Evolutionary conservation across 139 green algal species (phyloP).

Genomic region (Pleodorina starrii): DNA sequence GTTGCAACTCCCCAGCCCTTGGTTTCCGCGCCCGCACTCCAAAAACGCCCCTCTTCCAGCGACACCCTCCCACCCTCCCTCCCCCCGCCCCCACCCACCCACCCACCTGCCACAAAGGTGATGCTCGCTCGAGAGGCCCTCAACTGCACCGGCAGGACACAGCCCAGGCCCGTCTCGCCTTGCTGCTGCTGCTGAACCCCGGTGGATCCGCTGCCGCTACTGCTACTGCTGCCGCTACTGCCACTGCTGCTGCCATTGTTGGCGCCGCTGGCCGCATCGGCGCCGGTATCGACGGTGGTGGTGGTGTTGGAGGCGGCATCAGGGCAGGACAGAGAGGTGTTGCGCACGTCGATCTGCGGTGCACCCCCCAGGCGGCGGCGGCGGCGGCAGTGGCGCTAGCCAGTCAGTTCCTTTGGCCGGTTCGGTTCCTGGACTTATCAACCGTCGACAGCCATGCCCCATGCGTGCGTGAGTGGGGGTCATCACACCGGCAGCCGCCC

Average conservation of each 20-base stretch:
- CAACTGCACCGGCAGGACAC: background rate
- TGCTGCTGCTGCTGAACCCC: too few relatives aligned
- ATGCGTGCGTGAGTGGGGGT: too few relatives aligned
- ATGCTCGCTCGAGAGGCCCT: background rate
- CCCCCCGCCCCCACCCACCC: background rate
- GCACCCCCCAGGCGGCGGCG: background rate
- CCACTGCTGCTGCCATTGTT: background rate
- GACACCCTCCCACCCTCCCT: too few relatives aligned
- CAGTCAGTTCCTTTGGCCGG: too few relatives aligned
- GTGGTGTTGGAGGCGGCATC: background rate
- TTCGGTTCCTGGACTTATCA: too few relatives aligned
- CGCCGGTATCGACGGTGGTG: background rate
- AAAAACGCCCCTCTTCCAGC: too few relatives aligned
- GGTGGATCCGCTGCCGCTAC: background rate
- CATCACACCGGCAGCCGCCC: too few relatives aligned
- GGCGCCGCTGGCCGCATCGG: background rate
- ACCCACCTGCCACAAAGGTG: background rate
- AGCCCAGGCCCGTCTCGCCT: background rate
- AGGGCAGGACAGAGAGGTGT: constrained; percentile 7
- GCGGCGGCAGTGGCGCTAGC: too few relatives aligned
- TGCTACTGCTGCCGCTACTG: background rate
- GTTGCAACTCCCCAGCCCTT: too few relatives aligned
- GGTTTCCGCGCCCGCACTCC: too few relatives aligned
- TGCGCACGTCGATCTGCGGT: constrained; percentile 19
- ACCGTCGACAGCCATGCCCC: too few relatives aligned